Base-by-base conservation (phyloP, 352 stramenopile species). In the Plasmopara viticola region DNA sequence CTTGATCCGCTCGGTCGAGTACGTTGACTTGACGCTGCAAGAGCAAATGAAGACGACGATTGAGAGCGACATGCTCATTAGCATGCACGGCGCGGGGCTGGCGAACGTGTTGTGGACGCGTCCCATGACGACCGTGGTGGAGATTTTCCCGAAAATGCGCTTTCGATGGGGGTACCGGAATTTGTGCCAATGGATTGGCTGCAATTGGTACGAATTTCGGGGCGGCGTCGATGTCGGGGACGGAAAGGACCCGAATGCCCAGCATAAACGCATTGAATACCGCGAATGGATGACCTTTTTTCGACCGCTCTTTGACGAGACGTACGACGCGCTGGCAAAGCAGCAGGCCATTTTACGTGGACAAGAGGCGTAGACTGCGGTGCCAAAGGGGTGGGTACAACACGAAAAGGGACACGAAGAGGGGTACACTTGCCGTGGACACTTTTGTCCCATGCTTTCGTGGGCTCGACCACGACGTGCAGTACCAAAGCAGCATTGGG, bases 11-110 rank as follows among this genome's bases (percentile, higher is more conserved):
- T 35, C 31, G 6, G 10, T 35, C 6, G 31, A 35, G 10, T 35
- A 35, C 10, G 31, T 12, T 2, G 5, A 35, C 10, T 35, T 35
- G 31, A 35, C 31, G 31, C 31, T 89, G 4, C 10, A 38, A 6
- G 64, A 87, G 39, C 82, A 93, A 53, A 93, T 93, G 68, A 53
- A 52, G 5, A 60, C 72, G 15, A 78, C 81, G 18, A 58, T 82
- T 6, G 60, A 78, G 13, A 90, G 79, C 43, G 79, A 89, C 50
- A 66, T 93, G 31, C 74, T 93, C 17, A 80, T 93, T 42, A 70
- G 79, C 7, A 93, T 90, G 82, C 82, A 93, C 50, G 82, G 82
- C 40, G 82, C 82, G 15, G 82, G 82, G 15, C 72, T 93, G 44
- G 77, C 87, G 5, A 93, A 93, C 43, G 70, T 90, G 1, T n/a